Conservation (phyloP, 768 basidiomycete species). For the Exidia glandulosa region DNA sequence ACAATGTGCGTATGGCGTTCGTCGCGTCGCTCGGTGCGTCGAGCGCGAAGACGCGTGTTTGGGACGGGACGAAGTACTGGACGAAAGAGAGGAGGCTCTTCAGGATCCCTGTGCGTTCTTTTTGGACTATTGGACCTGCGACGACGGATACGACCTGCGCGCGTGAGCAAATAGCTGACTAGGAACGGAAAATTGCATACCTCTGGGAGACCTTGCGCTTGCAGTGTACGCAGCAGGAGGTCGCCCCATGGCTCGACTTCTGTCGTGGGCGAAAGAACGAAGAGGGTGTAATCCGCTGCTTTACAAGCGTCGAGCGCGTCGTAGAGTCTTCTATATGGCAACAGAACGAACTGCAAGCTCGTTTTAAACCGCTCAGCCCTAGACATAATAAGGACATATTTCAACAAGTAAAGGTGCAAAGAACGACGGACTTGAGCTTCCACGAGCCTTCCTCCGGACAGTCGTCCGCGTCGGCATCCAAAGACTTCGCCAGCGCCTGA, state of each 20-base stretch:
- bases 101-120: slow-evolving; percentile 54
- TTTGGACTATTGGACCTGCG: slow-evolving; percentile 22
- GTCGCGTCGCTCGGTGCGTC: slow-evolving; percentile 45
- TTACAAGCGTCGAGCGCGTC: slow-evolving; percentile 75
- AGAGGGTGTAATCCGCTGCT: slow-evolving; percentile 82
- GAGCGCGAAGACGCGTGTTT: slow-evolving; percentile 67
- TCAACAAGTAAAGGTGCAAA: not conserved
- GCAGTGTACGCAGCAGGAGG: slow-evolving; percentile 73
- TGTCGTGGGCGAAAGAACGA: slow-evolving; percentile 65
- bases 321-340: slow-evolving; percentile 64
- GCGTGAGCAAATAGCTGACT: not conserved
- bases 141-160: not conserved
- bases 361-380: slow-evolving; percentile 89
- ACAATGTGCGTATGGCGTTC: slow-evolving; percentile 63
- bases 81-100: slow-evolving; percentile 92
- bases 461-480: slow-evolving; percentile 44
- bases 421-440: slow-evolving; percentile 50
- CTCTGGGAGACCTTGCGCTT: slow-evolving; percentile 83
- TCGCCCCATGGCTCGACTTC: slow-evolving; percentile 87
- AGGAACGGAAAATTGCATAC: slow-evolving; percentile 39
- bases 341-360: slow-evolving; percentile 73
- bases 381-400: slow-evolving; percentile 1
- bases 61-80: slow-evolving; percentile 84
- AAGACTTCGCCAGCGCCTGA: slow-evolving; percentile 43
- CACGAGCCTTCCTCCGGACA: slow-evolving; percentile 46